These are phyloP conservation scores for Lentinula aciculospora DNA, from an alignment of 768 basidiomycete species.

Conservation along the genomic window DNA sequence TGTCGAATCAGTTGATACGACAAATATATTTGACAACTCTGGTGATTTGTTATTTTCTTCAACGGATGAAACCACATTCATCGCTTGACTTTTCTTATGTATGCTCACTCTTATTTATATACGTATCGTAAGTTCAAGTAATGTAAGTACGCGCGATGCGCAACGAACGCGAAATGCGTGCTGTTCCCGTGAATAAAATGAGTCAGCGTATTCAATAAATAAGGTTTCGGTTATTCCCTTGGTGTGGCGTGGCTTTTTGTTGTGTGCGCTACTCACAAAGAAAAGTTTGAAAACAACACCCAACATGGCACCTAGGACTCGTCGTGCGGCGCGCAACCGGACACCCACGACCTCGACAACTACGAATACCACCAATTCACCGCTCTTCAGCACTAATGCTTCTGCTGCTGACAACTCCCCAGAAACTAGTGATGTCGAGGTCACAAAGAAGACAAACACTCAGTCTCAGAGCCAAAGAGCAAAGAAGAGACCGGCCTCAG, in stretches of 20 bases:
- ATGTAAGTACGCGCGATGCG: background rate
- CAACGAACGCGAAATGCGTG: conserved; percentile 1
- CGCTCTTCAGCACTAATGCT: conserved; percentile 14
- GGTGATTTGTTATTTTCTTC: conserved; percentile 1
- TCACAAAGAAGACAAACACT: conserved; percentile 8
- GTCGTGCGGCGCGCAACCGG: conserved; percentile 9
- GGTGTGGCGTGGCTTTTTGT: background rate
- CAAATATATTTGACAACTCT: background rate
- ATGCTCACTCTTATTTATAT: background rate
- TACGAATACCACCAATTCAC: conserved; percentile 15
- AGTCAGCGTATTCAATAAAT: background rate
- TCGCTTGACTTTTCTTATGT: background rate
- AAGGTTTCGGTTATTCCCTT: background rate
- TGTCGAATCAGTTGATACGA: background rate
- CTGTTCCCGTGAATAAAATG: background rate
- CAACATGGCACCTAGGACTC: conserved; percentile 14
- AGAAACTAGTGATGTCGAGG: conserved; percentile 12
- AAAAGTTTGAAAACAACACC: background rate
- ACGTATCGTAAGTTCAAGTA: background rate
- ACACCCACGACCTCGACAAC: conserved; percentile 12
- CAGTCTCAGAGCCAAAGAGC: conserved; percentile 8
- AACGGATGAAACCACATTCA: background rate
- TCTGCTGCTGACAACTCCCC: conserved; percentile 13
- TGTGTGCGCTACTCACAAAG: background rate
- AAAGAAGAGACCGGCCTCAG: background rate